Percentiles rank a stretch among this genome's conserved stretches.
These are phyloP conservation scores for Phaeosphaeriaceae sp. DNA, from an alignment of 2,329 filamentous ascomycete genomes.

Conservation along the genomic window DNA sequence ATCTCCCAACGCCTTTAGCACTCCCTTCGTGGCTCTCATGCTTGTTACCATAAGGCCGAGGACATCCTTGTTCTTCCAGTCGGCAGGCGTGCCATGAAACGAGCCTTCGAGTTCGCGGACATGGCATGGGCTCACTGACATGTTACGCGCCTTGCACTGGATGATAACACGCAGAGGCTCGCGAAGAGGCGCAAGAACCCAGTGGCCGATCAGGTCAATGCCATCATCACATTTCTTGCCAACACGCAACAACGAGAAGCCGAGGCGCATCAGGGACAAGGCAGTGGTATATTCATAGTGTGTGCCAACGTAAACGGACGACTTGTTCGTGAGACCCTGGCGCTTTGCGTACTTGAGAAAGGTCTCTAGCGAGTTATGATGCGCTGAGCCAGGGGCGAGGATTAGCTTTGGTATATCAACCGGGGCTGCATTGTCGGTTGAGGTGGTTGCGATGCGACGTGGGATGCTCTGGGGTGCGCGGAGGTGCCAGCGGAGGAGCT, in stretches of 20 bases:
- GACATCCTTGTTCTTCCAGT: constrained; percentile 70
- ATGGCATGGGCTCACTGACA: constrained; percentile 60
- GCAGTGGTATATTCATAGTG: constrained; percentile 77
- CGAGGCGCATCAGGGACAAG: constrained; percentile 62
- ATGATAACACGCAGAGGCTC: constrained; percentile 55
- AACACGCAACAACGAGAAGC: constrained; percentile 70
- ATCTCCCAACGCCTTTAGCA: constrained; percentile 72
- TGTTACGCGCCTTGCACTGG: constrained; percentile 73
- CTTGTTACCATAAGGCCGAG: constrained; percentile 76
- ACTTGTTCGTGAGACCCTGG: constrained; percentile 61
- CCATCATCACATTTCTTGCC: constrained; percentile 73
- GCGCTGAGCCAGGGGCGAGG: constrained; percentile 38
- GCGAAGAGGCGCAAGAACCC: constrained; percentile 58
- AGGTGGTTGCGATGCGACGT: constrained; percentile 38
- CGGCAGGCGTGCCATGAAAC: constrained; percentile 73
- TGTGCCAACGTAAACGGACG: constrained; percentile 73
- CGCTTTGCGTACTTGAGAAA: constrained; percentile 71
- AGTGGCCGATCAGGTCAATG: constrained; percentile 76
- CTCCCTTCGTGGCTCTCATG: constrained; percentile 76
- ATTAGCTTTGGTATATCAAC: constrained; percentile 36
- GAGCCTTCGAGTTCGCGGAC: constrained; percentile 82
- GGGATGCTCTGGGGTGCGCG: constrained; percentile 21
- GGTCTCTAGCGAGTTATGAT: constrained; percentile 69
- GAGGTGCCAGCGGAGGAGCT: constrained; percentile 28
- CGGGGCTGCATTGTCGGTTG: constrained; percentile 27